Evolutionary conservation across 1,284 basidiomycete genomes (phyloP), one percentile per base, ranked within the genome.

Genomic region (Trametes sp.): DNA sequence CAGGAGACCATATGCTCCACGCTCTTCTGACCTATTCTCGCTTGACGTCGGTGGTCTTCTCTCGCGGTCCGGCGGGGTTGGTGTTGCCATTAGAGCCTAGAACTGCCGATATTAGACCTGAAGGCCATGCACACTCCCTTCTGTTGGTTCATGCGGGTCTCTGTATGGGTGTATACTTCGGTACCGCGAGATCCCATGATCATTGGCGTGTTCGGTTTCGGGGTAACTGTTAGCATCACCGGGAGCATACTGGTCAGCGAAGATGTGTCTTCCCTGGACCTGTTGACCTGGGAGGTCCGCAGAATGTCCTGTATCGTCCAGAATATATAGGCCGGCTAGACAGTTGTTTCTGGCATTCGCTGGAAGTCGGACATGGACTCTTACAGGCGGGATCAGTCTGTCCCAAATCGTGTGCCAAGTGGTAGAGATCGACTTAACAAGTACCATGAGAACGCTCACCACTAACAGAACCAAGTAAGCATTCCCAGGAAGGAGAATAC

Each of bases 41-140:
- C 21, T 36, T 16, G 23, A 29, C 35, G 23, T 53, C 51, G 14
- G 7, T 21, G 13, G 35, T 24, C 48, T 29, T 57, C 46, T 26
- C 29, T 29, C 21, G 38, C 57, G 57, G 57, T 31, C 57, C 57
- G 57, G 49, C 57, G 57, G 57, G 2, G 19, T 13, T 11, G 3
- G 21, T 4, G 21, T 10, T 9, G 49, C 57, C 29, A 24, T 44
- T 24, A 33, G 23, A 44, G 38, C 28, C 50, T 54, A 16, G 24
- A 42, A n/a, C 44, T 51, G 45, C 52, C 46, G 45, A 50, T 35
- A 51, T 49, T 51, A n/a, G 35, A 9, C 36, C 49, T 48, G 4
- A 23, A 26, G 14, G 16, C 2, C 7, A 2, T 19, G 21, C 28
- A 31, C 19, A 19, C 28, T 31, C 13, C 29, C 19, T 33, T 5